Evolutionary conservation across 2,329 filamentous ascomycete species (phyloP).

Genomic region (Colletotrichum shisoi): DNA sequence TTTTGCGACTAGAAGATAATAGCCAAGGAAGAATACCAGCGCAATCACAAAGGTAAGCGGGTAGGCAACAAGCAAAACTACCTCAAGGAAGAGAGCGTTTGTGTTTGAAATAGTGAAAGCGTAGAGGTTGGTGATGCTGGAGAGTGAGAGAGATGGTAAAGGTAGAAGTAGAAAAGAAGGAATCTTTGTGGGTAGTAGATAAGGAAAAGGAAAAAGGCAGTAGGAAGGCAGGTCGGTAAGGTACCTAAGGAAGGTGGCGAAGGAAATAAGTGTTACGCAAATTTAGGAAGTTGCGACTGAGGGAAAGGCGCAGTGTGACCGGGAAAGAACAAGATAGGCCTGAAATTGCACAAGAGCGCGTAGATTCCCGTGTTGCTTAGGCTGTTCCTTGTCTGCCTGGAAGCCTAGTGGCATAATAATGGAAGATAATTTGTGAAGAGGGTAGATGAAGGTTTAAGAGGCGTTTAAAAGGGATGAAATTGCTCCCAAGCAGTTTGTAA

Average conservation of each 20-base stretch:
- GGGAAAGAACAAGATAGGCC: slow-evolving; percentile 17
- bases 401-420: neutral
- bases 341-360: slow-evolving; percentile 12
- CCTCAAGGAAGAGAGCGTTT: slow-evolving; percentile 17
- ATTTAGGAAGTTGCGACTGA: slow-evolving; percentile 27
- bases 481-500: neutral
- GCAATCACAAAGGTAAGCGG: neutral
- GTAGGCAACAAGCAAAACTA: slow-evolving; percentile 1
- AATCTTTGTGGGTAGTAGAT: slow-evolving; percentile 1
- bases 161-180: slow-evolving; percentile 21
- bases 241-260: neutral
- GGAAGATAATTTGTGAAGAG: neutral
- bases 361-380: too few species aligned
- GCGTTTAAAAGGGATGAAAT: neutral
- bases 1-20: too few species aligned
- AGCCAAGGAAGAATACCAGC: neutral
- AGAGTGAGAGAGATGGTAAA: neutral
- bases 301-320: slow-evolving; percentile 30
- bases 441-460: neutral
- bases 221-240: neutral
- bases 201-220: slow-evolving; percentile 11
- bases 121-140: neutral
- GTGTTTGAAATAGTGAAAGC: slow-evolving; percentile 3
- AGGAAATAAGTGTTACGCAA: slow-evolving; percentile 29
- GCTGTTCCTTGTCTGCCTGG: neutral